A percentile compares a stretch with the other conserved stretches of the same genome.
These are phyloP conservation scores for Leptographium flavum DNA, from an alignment of 2,329 filamentous ascomycete species.

Conservation along the genomic window DNA sequence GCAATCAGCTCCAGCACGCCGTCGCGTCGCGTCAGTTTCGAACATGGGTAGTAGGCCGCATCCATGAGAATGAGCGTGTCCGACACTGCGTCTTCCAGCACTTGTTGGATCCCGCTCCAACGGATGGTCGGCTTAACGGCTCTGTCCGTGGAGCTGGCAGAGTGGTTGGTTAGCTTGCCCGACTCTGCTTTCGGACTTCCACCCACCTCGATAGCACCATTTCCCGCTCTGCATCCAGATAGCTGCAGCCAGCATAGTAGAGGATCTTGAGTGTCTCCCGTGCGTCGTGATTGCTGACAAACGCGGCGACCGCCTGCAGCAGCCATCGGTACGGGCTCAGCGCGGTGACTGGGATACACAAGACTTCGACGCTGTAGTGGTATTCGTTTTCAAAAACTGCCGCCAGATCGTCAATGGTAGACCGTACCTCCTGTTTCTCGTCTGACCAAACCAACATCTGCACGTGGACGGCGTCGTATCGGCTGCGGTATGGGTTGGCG, in stretches of 20 bases:
- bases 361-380: conserved; percentile 32
- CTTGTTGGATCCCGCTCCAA: conserved; percentile 42
- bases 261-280: conserved; percentile 44
- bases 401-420: conserved; percentile 31
- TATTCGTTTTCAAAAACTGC: conserved; percentile 38
- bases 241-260: conserved; percentile 42
- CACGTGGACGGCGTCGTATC: conserved; percentile 37
- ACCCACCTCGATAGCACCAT: conserved; percentile 43
- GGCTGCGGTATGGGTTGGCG: conserved; percentile 33
- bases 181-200: too few species aligned
- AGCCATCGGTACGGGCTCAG: conserved; percentile 39
- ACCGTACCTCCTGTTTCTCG: conserved; percentile 30
- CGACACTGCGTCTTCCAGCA: conserved; percentile 38
- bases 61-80: conserved; percentile 46
- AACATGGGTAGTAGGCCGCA: conserved; percentile 40
- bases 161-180: too few species aligned
- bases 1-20: conserved; percentile 43
- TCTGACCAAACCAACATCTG: conserved; percentile 44
- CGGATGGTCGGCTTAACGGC: conserved; percentile 32
- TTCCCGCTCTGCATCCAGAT: conserved; percentile 38
- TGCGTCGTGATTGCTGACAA: conserved; percentile 37
- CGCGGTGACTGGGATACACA: conserved; percentile 32
- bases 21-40: conserved; percentile 33
- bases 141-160: background rate
- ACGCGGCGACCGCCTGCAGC: conserved; percentile 33